Conservation (phyloP, 805 yeast genomes). For the Zygosaccharomyces bailii region DNA sequence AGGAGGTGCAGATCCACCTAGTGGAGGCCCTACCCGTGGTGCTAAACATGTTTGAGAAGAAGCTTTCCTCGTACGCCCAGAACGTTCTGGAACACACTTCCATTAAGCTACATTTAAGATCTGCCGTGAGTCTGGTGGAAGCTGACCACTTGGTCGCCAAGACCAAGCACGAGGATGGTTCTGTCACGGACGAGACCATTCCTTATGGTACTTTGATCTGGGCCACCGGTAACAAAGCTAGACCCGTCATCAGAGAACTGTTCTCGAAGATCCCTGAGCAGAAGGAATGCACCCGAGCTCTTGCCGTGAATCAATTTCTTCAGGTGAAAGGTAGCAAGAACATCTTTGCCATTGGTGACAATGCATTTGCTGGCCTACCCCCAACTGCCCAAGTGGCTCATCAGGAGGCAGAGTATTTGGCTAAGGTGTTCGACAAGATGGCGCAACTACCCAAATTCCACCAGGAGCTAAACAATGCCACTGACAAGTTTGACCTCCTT, state of each 20-base stretch:
- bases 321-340: conserved; percentile 79
- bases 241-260: conserved; percentile 66
- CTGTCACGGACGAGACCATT: conserved; percentile 50
- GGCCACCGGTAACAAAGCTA: conserved; percentile 95
- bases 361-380: conserved; percentile 82
- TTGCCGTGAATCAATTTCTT: conserved; percentile 72
- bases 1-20: conserved; percentile 78
- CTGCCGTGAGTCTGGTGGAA: conserved; percentile 87
- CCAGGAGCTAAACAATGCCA: conserved; percentile 37
- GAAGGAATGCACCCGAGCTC: conserved; percentile 80
- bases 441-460: conserved; percentile 40
- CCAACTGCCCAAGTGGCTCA: conserved; percentile 98
- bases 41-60: conserved; percentile 49
- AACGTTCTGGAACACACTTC: conserved; percentile 44
- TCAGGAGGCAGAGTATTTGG: conserved; percentile 85
- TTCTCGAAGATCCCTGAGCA: conserved; percentile 73
- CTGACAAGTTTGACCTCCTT: conserved; percentile 40
- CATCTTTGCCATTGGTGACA: conserved; percentile 89
- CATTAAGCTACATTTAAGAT: conserved; percentile 74
- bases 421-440: conserved; percentile 62
- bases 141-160: conserved; percentile 66
- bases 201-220: conserved; percentile 93
- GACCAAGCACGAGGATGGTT: conserved; percentile 69
- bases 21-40: conserved; percentile 92
- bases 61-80: conserved; percentile 44